These are phyloP conservation scores for Passiflora organensis DNA, from an alignment of 345 rosid genomes.

Conservation along the genomic window DNA sequence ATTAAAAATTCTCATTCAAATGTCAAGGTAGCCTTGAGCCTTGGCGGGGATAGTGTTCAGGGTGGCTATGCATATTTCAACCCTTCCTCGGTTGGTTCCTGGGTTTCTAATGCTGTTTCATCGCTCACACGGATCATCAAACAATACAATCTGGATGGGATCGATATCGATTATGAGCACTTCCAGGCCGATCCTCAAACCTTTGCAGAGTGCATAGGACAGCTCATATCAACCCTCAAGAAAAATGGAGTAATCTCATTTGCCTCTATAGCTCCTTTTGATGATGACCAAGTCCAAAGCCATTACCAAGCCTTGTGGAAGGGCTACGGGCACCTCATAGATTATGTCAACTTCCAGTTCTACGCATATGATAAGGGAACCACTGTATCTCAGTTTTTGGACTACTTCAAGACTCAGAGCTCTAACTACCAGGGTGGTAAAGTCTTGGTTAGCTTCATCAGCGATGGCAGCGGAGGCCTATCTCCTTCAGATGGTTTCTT, in stretches of 20 bases:
- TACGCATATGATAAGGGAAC: constrained; percentile 9
- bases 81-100: constrained; percentile 2
- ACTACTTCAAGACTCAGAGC: neutral
- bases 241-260: constrained; percentile 7
- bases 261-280: constrained; percentile 15
- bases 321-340: constrained; percentile 5
- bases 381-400: constrained; percentile 1
- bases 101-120: constrained; percentile 17
- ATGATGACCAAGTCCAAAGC: constrained; percentile 9
- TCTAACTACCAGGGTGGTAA: constrained; percentile 10
- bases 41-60: constrained; percentile 9
- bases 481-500: constrained; percentile 11
- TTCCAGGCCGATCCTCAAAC: constrained; percentile 3
- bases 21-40: constrained; percentile 8
- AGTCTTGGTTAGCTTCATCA: constrained; percentile 10
- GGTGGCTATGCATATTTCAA: constrained; percentile 3
- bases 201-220: constrained; percentile 8
- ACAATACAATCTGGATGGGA: constrained; percentile 8
- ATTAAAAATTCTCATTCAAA: constrained; percentile 3
- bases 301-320: constrained; percentile 14
- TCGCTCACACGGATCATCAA: constrained; percentile 8
- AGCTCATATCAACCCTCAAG: constrained; percentile 9
- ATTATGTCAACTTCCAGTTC: constrained; percentile 14
- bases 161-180: constrained; percentile 16
- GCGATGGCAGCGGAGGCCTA: constrained; percentile 12